Percentiles rank a stretch among this genome's conserved stretches.
phyloP scores from a whole-genome alignment of 805 yeast genomes.

The Candida tallmaniae region DNA sequence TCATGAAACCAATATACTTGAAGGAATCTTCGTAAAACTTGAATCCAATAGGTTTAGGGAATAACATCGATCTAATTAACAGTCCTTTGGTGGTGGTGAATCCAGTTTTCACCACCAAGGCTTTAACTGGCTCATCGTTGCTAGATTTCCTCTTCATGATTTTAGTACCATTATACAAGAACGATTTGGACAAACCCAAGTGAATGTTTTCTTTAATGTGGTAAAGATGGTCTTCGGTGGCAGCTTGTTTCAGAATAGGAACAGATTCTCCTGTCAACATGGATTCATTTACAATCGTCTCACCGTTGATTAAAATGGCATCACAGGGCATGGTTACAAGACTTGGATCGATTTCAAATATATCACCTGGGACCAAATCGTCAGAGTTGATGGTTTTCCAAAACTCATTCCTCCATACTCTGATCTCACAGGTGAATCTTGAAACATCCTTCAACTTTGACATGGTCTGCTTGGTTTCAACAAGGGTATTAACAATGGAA shows the following conservation, averaged over 20 bases:
- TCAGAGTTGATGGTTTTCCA: conserved; percentile 78
- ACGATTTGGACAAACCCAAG: conserved; percentile 65
- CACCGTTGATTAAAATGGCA: conserved; percentile 81
- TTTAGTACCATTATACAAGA: conserved; percentile 84
- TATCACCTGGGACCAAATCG: conserved; percentile 93
- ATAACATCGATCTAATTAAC: conserved; percentile 88
- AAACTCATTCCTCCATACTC: conserved; percentile 89
- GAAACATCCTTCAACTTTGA: conserved; percentile 70
- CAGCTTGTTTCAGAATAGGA: conserved; percentile 81
- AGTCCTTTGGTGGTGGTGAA: conserved; percentile 96
- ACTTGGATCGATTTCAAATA: conserved; percentile 87
- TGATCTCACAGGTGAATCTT: conserved; percentile 67
- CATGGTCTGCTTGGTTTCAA: conserved; percentile 82
- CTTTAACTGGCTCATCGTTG: conserved; percentile 73
- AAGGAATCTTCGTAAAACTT: conserved; percentile 93
- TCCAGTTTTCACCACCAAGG: conserved; percentile 85
- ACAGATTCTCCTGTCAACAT: conserved; percentile 99
- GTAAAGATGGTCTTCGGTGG: conserved; percentile 57
- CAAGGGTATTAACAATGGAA: conserved; percentile 72
- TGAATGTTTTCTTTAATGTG: conserved; percentile 58
- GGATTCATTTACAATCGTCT: conserved; percentile 94
- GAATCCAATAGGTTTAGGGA: conserved; percentile 92
- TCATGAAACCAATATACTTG: conserved; percentile 94
- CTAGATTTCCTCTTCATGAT: conserved; percentile 77
- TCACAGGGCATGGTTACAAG: conserved; percentile 80